These are phyloP conservation scores for Herpetomonas tarakana DNA, from an alignment of 208 protist species.

Conservation along the genomic window DNA sequence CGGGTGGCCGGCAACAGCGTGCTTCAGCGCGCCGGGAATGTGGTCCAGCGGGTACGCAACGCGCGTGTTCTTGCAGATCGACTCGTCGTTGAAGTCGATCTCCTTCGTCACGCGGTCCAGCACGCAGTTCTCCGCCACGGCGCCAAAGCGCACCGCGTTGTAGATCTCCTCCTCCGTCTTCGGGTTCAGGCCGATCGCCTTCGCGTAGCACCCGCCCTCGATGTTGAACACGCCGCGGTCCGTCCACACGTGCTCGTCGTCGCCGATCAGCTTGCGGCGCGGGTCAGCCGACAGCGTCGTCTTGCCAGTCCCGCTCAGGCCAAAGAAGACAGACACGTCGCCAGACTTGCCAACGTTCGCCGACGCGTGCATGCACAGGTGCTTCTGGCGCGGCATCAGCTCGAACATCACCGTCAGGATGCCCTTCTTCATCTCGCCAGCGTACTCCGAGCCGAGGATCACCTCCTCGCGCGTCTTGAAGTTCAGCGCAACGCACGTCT, in stretches of 20 bases:
- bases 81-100: slow-evolving; percentile 93
- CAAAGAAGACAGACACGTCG: slow-evolving; percentile 89
- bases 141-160: slow-evolving; percentile 82
- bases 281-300: slow-evolving; percentile 93
- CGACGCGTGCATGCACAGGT: slow-evolving; percentile 93
- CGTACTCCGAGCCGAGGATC: slow-evolving; percentile 96
- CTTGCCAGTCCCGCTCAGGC: slow-evolving; percentile 91
- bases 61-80: slow-evolving; percentile 97
- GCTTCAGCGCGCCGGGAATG: slow-evolving; percentile 91
- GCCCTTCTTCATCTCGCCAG: slow-evolving; percentile 98
- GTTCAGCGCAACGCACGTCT: slow-evolving; percentile 76
- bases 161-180: slow-evolving; percentile 93
- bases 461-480: slow-evolving; percentile 89
- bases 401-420: slow-evolving; percentile 97
- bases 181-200: slow-evolving; percentile 84
- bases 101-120: slow-evolving; percentile 51
- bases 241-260: slow-evolving; percentile 93
- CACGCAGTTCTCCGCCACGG: slow-evolving; percentile 88
- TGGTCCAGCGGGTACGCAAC: slow-evolving; percentile 93
- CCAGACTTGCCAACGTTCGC: slow-evolving; percentile 87
- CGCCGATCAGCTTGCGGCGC: slow-evolving; percentile 82
- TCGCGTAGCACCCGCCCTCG: slow-evolving; percentile 94
- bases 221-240: slow-evolving; percentile 92
- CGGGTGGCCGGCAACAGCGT: slow-evolving; percentile 82
- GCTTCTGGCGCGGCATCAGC: slow-evolving; percentile 89